Evolutionary conservation across 83 land plant species (phyloP), one percentile per base, ranked within the genome.

Genomic region (Picea mariana): DNA sequence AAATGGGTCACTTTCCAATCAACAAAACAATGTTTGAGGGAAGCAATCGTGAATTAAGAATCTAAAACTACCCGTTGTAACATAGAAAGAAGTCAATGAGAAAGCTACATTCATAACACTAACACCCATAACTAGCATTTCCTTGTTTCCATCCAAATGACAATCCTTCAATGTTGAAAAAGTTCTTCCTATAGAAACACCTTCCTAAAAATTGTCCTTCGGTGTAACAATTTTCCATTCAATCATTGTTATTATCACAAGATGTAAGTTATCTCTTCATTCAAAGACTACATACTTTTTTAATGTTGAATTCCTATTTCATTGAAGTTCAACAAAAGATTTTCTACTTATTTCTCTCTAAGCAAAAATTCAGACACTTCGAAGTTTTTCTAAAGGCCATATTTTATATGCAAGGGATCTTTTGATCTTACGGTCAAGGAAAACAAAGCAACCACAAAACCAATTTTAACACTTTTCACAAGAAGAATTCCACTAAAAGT

Each of bases 121-220:
- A 42, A 87, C 77, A 71, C 99, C 98, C 34, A 95, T 81, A 5
- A 98, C 99, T 63, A 97, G 87, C 98, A 95, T 93, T 88, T 97
- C 98, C 87, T 97, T 97, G 94, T 95, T 97, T 31, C 99, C 99
- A 81, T 97, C 99, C 9, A 93, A 67, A 27, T 90, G 92, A 79
- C 93, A 97, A 86, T 94, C 95, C 80, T 92, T 91, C 82, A 91
- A 80, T 17, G 98, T 81, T 62, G 98, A 95, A 89, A 97, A 97
- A 42, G 97, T 93, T 84, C 99, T 92, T 84, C 95, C 99, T 79
- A 95, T 93, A 27, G 99, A 97, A 79, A 89, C 68, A 17, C 91
- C 98, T 87, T 97, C 99, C 98, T 95, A n/a, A 87, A 81, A 69
- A 65, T 5, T 23, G 66, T 6, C 27, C 24, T 55, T 40, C 58